These are phyloP conservation scores for Astraeus odoratus DNA, from an alignment of 768 basidiomycete species.

Conservation along the genomic window DNA sequence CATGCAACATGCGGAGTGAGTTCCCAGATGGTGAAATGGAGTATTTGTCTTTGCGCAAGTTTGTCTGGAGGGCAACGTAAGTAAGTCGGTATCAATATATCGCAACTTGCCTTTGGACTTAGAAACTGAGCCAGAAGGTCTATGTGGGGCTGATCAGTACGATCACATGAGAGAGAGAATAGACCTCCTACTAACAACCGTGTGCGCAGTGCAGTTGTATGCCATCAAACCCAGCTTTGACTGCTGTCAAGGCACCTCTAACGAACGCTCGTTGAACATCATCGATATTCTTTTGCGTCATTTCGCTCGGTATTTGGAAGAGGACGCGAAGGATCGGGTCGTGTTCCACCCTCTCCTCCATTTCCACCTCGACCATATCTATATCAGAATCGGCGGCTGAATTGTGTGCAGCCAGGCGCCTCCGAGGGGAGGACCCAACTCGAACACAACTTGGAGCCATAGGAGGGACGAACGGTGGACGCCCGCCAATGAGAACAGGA, in stretches of 20 bases:
- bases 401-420: too few relatives aligned
- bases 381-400: neutral
- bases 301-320: slow-evolving; percentile 58
- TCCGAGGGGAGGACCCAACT: slow-evolving; percentile 28
- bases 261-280: slow-evolving; percentile 57
- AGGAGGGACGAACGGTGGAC: slow-evolving; percentile 52
- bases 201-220: slow-evolving; percentile 81
- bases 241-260: slow-evolving; percentile 57
- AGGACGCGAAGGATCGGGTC: slow-evolving; percentile 31
- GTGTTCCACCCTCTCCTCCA: slow-evolving; percentile 4
- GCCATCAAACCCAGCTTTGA: slow-evolving; percentile 74
- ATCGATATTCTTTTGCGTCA: slow-evolving; percentile 56
- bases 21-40: slow-evolving; percentile 31
- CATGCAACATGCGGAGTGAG: slow-evolving; percentile 50
- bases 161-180: neutral
- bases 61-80: slow-evolving; percentile 30
- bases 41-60: slow-evolving; percentile 56
- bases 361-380: too few relatives aligned
- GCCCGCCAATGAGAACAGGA: slow-evolving; percentile 60
- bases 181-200: slow-evolving; percentile 54
- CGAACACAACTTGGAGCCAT: slow-evolving; percentile 64
- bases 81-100: slow-evolving; percentile 10
- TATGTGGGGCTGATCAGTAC: slow-evolving; percentile 20
- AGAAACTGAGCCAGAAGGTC: slow-evolving; percentile 79
- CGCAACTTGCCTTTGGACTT: slow-evolving; percentile 50